These are phyloP conservation scores for Podaxis carcinomalis DNA, from an alignment of 768 basidiomycete species.

Conservation along the genomic window DNA sequence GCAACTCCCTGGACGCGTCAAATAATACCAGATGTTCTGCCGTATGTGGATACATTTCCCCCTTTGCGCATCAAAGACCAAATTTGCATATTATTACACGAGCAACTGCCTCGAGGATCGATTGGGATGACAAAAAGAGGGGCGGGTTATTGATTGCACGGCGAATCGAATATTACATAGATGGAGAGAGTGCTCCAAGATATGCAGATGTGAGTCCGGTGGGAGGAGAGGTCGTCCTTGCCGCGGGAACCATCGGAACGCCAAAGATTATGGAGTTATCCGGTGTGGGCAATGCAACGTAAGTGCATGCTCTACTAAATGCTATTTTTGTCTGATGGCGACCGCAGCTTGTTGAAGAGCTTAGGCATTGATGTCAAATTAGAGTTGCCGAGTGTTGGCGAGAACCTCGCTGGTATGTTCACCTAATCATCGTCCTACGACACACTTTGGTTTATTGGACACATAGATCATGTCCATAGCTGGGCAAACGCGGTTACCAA, in stretches of 20 bases:
- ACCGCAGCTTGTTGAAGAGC: conserved; percentile 31
- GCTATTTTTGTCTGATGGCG: background rate
- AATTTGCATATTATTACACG: conserved; percentile 56
- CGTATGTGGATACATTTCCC: conserved; percentile 26
- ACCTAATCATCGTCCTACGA: background rate
- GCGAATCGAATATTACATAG: conserved; percentile 39
- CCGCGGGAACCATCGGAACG: conserved; percentile 42
- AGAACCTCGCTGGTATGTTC: conserved; percentile 28
- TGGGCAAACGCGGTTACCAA: conserved; percentile 30
- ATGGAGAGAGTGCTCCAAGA: conserved; percentile 12
- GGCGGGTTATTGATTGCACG: conserved; percentile 33
- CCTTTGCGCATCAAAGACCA: conserved; percentile 20
- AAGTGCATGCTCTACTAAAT: background rate
- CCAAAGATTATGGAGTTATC: conserved; percentile 27
- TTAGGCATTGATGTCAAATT: conserved; percentile 38
- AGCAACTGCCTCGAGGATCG: conserved; percentile 48
- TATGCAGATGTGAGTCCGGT: conserved; percentile 28
- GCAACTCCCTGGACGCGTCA: conserved; percentile 24
- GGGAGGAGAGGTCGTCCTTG: conserved; percentile 50
- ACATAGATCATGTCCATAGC: conserved; percentile 28
- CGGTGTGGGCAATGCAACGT: conserved; percentile 30
- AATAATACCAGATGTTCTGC: conserved; percentile 30
- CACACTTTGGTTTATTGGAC: background rate
- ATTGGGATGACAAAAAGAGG: conserved; percentile 32
- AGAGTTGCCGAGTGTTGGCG: conserved; percentile 47